Conservation (phyloP, 2,329 filamentous ascomycete genomes). For the Paraconiothyrium brasiliense region DNA sequence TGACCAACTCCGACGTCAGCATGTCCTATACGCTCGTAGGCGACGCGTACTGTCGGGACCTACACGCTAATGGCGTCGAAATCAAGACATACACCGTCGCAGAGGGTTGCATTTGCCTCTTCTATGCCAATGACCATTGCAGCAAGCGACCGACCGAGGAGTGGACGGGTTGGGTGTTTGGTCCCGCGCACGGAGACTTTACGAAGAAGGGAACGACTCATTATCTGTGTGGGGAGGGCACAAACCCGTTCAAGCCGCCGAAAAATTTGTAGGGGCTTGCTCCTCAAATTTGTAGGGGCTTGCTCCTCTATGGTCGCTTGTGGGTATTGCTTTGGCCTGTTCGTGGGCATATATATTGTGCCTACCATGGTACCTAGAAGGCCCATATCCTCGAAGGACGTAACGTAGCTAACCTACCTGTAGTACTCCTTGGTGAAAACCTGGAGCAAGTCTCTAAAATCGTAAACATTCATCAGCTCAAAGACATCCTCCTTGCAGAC, state of each 20-base stretch:
- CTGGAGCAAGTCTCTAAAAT: slow-evolving; percentile 54
- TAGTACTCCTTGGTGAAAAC: slow-evolving; percentile 26
- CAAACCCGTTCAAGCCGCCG: not conserved
- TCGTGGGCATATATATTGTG: no score
- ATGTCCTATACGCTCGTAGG: not conserved
- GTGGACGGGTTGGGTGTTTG: slow-evolving; percentile 7
- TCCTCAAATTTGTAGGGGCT: no score
- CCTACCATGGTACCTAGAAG: not conserved
- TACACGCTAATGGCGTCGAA: not conserved
- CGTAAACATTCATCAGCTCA: slow-evolving; percentile 64
- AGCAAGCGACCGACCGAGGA: slow-evolving; percentile 1
- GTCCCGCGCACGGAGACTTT: not conserved
- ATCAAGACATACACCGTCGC: not conserved
- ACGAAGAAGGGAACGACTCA: not conserved
- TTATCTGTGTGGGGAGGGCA: not conserved
- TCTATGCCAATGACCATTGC: slow-evolving; percentile 10
- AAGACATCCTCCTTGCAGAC: slow-evolving; percentile 59
- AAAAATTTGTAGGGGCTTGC: not conserved
- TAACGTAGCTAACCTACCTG: not conserved
- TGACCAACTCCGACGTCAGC: not conserved
- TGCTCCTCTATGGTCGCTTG: no score
- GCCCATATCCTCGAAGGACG: not conserved
- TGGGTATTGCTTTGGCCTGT: no score
- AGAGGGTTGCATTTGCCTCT: not conserved
- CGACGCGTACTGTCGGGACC: not conserved